A percentile compares a stretch with the other conserved stretches of the same genome.
Conservation (phyloP, 768 basidiomycete species). For the Fomitopsis pulvina region DNA sequence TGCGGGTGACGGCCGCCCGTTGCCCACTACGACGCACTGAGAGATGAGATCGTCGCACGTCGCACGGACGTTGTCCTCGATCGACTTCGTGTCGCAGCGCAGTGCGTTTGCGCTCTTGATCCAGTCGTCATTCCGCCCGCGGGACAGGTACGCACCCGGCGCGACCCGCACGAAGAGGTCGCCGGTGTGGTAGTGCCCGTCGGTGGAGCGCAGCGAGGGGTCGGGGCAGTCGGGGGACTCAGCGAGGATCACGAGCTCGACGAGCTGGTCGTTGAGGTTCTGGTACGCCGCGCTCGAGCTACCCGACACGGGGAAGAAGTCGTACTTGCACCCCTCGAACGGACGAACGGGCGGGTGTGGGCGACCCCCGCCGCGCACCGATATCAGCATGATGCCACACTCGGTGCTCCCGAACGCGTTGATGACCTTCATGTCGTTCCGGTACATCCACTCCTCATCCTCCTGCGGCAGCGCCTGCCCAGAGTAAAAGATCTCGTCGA, state of each 20-base stretch:
- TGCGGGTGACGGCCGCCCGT: constrained; percentile 62
- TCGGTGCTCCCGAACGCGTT: constrained; percentile 76
- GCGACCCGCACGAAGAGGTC: constrained; percentile 62
- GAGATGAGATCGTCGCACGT: constrained; percentile 56
- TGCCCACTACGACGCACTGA: constrained; percentile 67
- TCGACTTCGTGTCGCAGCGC: constrained; percentile 63
- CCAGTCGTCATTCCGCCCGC: constrained; percentile 74
- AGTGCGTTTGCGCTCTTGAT: constrained; percentile 69
- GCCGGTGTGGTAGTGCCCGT: constrained; percentile 70
- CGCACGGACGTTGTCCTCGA: constrained; percentile 55
- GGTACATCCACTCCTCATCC: constrained; percentile 62
- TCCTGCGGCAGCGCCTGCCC: constrained; percentile 56
- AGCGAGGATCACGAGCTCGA: constrained; percentile 60
- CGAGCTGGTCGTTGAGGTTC: constrained; percentile 41
- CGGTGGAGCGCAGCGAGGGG: constrained; percentile 42
- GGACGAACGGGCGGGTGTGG: constrained; percentile 14
- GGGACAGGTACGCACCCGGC: constrained; percentile 50
- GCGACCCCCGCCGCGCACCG: constrained; percentile 34
- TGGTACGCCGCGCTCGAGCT: constrained; percentile 36
- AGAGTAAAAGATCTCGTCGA: constrained; percentile 57
- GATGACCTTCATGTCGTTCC: constrained; percentile 45
- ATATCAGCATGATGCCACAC: constrained; percentile 58
- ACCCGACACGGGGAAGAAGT: constrained; percentile 35
- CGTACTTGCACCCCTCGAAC: constrained; percentile 18
- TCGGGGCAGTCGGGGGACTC: constrained; percentile 63